Conservation (phyloP, 2,329 filamentous ascomycete genomes). For the Pseudocercospora ulei region DNA sequence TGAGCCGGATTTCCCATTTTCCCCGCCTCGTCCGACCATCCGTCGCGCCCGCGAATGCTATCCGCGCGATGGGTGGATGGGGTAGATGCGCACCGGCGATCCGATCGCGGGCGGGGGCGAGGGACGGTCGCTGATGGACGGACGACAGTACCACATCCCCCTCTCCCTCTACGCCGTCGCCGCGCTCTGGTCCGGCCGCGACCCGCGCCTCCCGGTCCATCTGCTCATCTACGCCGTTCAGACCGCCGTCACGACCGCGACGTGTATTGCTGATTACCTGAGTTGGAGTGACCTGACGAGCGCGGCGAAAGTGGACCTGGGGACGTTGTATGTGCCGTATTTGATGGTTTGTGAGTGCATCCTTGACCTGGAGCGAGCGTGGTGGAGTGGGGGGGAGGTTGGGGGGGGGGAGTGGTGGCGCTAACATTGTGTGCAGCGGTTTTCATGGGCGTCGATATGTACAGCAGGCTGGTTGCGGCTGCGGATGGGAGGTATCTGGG, state of each 20-base stretch:
- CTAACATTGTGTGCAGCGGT: conserved; percentile 28
- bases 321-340: conserved; percentile 50
- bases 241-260: conserved; percentile 52
- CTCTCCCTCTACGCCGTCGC: conserved; percentile 51
- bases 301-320: conserved; percentile 44
- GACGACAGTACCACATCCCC: conserved; percentile 53
- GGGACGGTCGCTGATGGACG: neutral
- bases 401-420: neutral
- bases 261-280: conserved; percentile 53
- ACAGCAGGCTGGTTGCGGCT: conserved; percentile 26
- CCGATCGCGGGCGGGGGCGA: too few species aligned
- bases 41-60: neutral
- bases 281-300: conserved; percentile 45
- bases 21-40: neutral
- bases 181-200: conserved; percentile 45
- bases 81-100: too few species aligned
- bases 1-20: neutral
- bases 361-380: neutral
- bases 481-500: conserved; percentile 8
- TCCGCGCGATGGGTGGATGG: too few species aligned
- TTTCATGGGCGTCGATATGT: conserved; percentile 41
- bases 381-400: neutral
- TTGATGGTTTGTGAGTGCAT: conserved; percentile 45
- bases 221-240: conserved; percentile 52
- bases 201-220: conserved; percentile 50